Conservation (phyloP, 2,329 filamentous ascomycete species). For the Cladosporium sp. region DNA sequence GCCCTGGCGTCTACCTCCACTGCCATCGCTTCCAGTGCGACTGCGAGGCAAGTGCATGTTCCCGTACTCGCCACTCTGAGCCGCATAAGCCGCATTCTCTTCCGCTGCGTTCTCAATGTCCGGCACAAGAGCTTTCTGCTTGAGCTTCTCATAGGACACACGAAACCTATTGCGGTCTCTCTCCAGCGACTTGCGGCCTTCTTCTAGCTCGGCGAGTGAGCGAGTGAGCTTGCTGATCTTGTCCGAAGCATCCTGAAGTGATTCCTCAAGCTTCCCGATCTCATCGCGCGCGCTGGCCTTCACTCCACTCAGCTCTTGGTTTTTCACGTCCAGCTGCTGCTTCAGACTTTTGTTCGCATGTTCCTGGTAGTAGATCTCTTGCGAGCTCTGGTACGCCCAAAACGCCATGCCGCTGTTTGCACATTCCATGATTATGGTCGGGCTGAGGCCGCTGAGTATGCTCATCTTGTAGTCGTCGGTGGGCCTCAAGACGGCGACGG, state of each 20-base stretch:
- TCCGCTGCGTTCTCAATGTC: conserved; percentile 58
- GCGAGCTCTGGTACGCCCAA: conserved; percentile 81
- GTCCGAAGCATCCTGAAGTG: conserved; percentile 9
- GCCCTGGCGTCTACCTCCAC: conserved; percentile 20
- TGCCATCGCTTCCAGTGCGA: conserved; percentile 27
- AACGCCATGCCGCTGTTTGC: conserved; percentile 76
- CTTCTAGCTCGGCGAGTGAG: conserved; percentile 10
- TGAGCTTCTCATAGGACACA: conserved; percentile 53
- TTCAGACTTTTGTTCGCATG: conserved; percentile 63
- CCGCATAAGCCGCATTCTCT: conserved; percentile 50
- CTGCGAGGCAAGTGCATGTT: conserved; percentile 10
- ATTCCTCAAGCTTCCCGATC: conserved; percentile 12
- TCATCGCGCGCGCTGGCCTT: neutral
- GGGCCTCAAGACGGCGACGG: conserved; percentile 70
- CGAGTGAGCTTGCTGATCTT: conserved; percentile 7
- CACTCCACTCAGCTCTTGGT: conserved; percentile 62
- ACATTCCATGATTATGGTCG: conserved; percentile 82
- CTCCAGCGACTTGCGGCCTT: conserved; percentile 13
- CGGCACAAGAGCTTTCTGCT: conserved; percentile 55
- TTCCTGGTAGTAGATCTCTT: conserved; percentile 68
- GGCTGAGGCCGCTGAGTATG: conserved; percentile 78
- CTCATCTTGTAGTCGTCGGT: conserved; percentile 89
- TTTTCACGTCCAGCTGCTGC: conserved; percentile 55
- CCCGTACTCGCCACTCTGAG: conserved; percentile 35
- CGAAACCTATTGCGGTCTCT: conserved; percentile 12